Evolutionary conservation across 164 flowering plant species (phyloP).

Genomic region (Vitis labrusca): DNA sequence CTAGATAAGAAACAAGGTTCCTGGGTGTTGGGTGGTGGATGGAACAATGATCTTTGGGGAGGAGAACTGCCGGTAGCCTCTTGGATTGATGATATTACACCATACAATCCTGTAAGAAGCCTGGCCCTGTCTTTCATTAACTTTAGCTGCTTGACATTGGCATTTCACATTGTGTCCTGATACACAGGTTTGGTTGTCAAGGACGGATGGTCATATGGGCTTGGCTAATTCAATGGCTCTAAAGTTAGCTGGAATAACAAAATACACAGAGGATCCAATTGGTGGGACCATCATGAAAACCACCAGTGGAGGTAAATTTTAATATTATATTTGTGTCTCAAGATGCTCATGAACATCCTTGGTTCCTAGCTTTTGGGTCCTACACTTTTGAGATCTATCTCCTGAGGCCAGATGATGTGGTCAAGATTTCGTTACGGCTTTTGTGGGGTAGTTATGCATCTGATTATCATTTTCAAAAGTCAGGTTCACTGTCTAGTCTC

Average conservation of each 20-base stretch:
- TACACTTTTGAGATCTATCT: too few species aligned
- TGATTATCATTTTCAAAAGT: too few species aligned
- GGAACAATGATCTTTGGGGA: conserved; percentile 97
- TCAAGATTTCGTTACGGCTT: too few species aligned
- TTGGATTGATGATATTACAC: conserved; percentile 88
- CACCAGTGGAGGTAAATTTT: conserved; percentile 55
- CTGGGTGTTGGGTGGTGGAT: conserved; percentile 97
- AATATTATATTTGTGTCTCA: background rate
- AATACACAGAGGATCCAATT: conserved; percentile 57
- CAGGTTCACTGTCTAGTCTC: too few species aligned
- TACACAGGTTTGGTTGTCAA: conserved; percentile 77
- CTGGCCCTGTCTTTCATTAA: background rate
- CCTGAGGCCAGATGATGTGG: too few species aligned
- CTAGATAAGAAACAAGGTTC: conserved; percentile 56
- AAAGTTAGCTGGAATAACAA: conserved; percentile 65
- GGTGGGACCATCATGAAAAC: conserved; percentile 81
- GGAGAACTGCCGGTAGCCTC: conserved; percentile 75
- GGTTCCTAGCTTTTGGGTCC: too few species aligned
- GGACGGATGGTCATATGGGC: conserved; percentile 98
- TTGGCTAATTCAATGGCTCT: conserved; percentile 84
- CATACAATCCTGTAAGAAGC: conserved; percentile 76
- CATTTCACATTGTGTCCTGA: background rate
- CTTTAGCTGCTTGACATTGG: background rate
- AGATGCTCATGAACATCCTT: background rate
- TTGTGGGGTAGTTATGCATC: too few species aligned